Percentiles rank a stretch among this genome's conserved stretches.
phyloP scores from a whole-genome alignment of 2,329 filamentous ascomycete species.

The Aspergillus versicolor region DNA sequence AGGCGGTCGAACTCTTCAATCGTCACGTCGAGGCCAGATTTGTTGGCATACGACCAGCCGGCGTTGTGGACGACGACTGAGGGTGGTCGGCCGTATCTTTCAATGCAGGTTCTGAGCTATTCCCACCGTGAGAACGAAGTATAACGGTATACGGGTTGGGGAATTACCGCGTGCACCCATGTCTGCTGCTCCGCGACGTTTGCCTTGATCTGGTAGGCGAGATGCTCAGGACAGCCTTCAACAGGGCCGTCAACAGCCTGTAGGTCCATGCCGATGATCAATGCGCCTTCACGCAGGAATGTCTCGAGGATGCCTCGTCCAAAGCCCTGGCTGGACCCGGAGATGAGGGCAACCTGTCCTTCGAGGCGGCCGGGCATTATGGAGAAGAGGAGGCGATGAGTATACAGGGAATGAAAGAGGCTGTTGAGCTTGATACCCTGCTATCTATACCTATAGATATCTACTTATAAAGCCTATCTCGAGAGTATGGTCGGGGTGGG shows the following conservation, averaged over 20 bases:
- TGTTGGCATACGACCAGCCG: constrained; percentile 16
- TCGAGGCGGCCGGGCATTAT: not conserved
- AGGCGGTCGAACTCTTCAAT: constrained; percentile 12
- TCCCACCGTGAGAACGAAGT: not conserved
- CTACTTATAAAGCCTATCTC: too few relatives aligned
- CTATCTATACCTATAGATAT: too few relatives aligned
- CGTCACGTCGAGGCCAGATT: constrained; percentile 14
- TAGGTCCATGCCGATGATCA: not conserved
- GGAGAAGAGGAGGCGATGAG: too few relatives aligned
- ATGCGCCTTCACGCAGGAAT: not conserved
- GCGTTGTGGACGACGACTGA: constrained; percentile 16
- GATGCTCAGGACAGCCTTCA: not conserved
- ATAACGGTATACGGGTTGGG: not conserved
- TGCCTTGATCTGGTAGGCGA: not conserved
- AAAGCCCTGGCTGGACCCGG: not conserved
- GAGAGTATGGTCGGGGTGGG: too few relatives aligned
- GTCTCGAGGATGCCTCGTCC: not conserved
- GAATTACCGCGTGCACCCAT: not conserved
- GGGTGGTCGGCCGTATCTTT: constrained; percentile 2
- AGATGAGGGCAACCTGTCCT: not conserved
- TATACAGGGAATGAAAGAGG: not conserved
- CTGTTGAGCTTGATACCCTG: not conserved
- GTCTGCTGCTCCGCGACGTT: not conserved
- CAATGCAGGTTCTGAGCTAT: not conserved
- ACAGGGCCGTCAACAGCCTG: not conserved